Base-by-base conservation (phyloP, 805 yeast species). In the Candida xyloterini region DNA sequence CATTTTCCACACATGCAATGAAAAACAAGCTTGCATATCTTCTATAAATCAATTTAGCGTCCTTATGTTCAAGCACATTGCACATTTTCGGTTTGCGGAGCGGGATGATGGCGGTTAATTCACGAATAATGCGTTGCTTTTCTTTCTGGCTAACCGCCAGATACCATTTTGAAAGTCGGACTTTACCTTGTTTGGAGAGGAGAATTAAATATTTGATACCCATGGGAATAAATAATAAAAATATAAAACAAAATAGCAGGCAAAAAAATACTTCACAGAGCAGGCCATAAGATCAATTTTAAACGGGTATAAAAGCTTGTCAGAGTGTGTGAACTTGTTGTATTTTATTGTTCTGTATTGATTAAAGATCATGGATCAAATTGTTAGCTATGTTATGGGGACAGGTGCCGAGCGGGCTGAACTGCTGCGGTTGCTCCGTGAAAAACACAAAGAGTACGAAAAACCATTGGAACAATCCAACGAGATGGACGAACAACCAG, bases 11-110 rank as follows among this genome's bases (percentile, higher is more conserved):
- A 0, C 96, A 96, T 27, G 87, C 84, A 33, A 93, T 76, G 64
- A 93, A 93, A 53, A 87, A 93, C 42, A 93, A 68, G 33, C 96
- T 86, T 1, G 99, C 99, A 58, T 93, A 93, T 48, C 98, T 74
- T 51, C 95, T 74, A 60, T 93, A 93, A 4, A 91, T 86, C 11
- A 95, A 78, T 62, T 91, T 93, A 42, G 80, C 73, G 57, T 82
- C 91, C 54, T 80, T 81, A 60, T 87, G 85, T 60, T 90, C 98
- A 33, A 90, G 67, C 40, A 90, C 89, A 61, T 89, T 91, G 65
- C 98, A 90, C 98, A 93, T 91, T 63, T 87, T 89, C 22, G 95
- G 84, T 44, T 95, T 76, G 47, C 99, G 74, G 10, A 88, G 73
- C 31, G 95, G 75, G 18, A 93, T 86, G 28, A 88, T 66, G 3